Evolutionary conservation across 805 yeast genomes (phyloP).

Genomic region (Jamesozyma jinghongensis): DNA sequence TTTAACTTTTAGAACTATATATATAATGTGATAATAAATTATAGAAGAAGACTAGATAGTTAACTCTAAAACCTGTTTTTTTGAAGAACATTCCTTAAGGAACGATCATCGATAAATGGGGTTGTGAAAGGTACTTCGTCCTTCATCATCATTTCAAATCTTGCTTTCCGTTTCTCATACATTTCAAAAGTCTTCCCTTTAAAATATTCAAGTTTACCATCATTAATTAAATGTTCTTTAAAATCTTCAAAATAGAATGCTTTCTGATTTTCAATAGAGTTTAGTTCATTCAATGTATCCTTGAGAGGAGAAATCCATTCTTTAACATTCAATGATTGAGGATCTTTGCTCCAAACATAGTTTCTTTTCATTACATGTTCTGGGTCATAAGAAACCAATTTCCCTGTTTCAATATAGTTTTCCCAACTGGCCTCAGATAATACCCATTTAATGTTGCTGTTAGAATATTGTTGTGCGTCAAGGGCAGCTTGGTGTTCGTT

Average conservation of each 20-base stretch:
- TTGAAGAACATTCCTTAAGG: conserved; percentile 8
- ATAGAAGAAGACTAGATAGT: no score
- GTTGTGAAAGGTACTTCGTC: conserved; percentile 16
- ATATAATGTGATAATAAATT: no score
- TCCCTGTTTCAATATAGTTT: conserved; percentile 9
- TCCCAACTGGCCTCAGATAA: conserved; percentile 29
- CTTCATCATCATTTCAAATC: conserved; percentile 14
- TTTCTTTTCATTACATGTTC: background rate
- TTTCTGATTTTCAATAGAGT: conserved; percentile 5
- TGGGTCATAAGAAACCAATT: background rate
- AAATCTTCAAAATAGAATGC: conserved; percentile 12
- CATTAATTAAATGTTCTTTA: conserved; percentile 13
- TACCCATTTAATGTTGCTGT: conserved; percentile 18
- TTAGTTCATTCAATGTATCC: conserved; percentile 8
- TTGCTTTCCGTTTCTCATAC: conserved; percentile 17
- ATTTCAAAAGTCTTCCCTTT: conserved; percentile 16
- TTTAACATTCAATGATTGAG: conserved; percentile 2
- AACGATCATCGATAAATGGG: conserved; percentile 13
- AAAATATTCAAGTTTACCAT: conserved; percentile 10
- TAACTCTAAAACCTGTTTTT: conserved; percentile 2
- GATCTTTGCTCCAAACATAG: background rate
- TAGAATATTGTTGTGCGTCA: conserved; percentile 12
- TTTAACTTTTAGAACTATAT: background rate
- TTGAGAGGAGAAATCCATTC: conserved; percentile 24
- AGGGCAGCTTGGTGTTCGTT: conserved; percentile 14